Percentiles rank a stretch among this genome's conserved stretches.
Conservation (phyloP, 129 eudicot species). For the Flaveria bidentis region DNA sequence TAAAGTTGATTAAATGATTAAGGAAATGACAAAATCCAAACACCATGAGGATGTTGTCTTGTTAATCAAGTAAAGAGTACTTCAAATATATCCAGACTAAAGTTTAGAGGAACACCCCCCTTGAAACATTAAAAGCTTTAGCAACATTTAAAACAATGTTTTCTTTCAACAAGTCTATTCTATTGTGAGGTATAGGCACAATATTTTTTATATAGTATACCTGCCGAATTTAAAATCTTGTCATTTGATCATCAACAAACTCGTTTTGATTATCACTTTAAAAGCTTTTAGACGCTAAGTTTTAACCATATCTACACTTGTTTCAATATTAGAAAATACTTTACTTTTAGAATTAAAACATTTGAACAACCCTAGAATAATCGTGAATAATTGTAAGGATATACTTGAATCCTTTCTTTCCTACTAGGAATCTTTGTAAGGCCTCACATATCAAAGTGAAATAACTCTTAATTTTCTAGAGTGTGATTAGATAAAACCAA, state of each 20-base stretch:
- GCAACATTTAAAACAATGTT: background rate
- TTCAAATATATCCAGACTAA: background rate
- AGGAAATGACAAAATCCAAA: background rate
- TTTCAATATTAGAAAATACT: background rate
- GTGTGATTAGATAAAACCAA: too few species aligned
- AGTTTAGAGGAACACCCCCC: background rate
- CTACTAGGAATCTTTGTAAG: too few species aligned
- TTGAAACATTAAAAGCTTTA: background rate
- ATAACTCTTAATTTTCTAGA: too few species aligned
- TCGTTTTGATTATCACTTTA: background rate
- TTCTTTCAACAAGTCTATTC: background rate
- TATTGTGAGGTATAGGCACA: background rate
- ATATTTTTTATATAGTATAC: background rate
- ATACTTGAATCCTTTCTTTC: too few species aligned
- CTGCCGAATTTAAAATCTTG: background rate
- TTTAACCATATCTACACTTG: background rate
- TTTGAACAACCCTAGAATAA: background rate
- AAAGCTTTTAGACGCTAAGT: background rate
- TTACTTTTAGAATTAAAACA: too few species aligned
- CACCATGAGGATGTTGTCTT: background rate
- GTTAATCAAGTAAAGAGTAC: background rate
- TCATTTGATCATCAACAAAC: background rate
- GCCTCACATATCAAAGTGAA: too few species aligned
- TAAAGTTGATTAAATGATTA: background rate
- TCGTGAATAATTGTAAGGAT: too few species aligned